These are phyloP conservation scores for Saxophila tyrrhenica DNA, from an alignment of 495 filamentous ascomycete genomes.

Conservation along the genomic window DNA sequence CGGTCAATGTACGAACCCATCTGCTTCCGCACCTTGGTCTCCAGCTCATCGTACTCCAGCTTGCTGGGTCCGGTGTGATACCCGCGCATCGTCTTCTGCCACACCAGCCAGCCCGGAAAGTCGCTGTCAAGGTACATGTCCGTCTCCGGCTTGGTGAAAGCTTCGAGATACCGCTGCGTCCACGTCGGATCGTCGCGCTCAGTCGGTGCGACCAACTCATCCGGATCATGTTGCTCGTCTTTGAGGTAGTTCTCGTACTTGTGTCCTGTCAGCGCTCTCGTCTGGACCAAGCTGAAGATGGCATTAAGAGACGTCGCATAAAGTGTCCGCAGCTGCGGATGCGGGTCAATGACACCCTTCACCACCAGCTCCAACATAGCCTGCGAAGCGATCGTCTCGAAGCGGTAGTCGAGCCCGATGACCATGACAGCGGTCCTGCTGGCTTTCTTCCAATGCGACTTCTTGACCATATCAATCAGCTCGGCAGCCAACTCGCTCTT, in stretches of 20 bases:
- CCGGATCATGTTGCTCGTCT: constrained; percentile 60
- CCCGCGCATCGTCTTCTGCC: constrained; percentile 73
- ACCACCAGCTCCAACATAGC: constrained; percentile 77
- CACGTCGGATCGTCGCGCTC: constrained; percentile 59
- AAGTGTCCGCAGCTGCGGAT: constrained; percentile 71
- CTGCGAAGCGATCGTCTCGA: constrained; percentile 71
- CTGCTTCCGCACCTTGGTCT: constrained; percentile 60
- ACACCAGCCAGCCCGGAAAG: constrained; percentile 95
- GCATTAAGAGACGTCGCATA: constrained; percentile 71
- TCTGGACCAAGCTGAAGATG: constrained; percentile 71
- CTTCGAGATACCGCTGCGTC: constrained; percentile 63
- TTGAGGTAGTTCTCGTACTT: constrained; percentile 74
- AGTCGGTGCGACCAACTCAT: constrained; percentile 63
- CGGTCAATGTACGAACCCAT: constrained; percentile 71
- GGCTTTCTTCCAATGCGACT: constrained; percentile 92
- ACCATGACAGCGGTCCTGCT: constrained; percentile 79
- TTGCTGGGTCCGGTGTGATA: constrained; percentile 59
- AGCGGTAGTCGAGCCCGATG: constrained; percentile 75
- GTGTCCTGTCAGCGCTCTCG: constrained; percentile 75
- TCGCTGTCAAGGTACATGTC: constrained; percentile 86
- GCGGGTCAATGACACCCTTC: constrained; percentile 73
- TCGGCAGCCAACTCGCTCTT: constrained; percentile 72
- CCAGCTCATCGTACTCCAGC: constrained; percentile 72
- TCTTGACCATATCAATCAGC: constrained; percentile 61
- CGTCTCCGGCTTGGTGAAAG: constrained; percentile 68